phyloP scores from a whole-genome alignment of 371 early-diverging fungal genomes.

The Rhizopus stolonifer region DNA sequence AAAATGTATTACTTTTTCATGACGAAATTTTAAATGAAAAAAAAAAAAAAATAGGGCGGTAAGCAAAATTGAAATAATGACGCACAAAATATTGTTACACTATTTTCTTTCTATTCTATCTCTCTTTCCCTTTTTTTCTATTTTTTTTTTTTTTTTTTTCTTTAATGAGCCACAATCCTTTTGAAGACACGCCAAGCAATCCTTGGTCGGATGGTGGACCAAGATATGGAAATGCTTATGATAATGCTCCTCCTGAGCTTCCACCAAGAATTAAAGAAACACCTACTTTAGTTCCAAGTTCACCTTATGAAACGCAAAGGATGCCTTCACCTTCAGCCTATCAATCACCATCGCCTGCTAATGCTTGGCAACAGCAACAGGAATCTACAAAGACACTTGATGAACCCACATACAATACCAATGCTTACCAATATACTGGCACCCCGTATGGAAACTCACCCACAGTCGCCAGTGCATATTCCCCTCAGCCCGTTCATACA shows the following conservation, averaged over 20 bases:
- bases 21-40: neutral
- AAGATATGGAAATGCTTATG: constrained; percentile 29
- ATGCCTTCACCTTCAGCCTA: constrained; percentile 39
- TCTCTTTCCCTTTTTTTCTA: neutral
- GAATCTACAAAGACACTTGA: constrained; percentile 28
- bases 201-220: constrained; percentile 6
- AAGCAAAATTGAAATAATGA: neutral
- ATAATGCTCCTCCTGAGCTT: constrained; percentile 18
- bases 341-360: constrained; percentile 13
- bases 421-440: constrained; percentile 31
- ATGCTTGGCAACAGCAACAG: constrained; percentile 25
- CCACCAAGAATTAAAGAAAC: constrained; percentile 16
- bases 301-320: constrained; percentile 22
- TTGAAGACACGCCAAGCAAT: constrained; percentile 5
- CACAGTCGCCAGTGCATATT: constrained; percentile 20
- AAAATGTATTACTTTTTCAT: constrained; percentile 1
- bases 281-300: constrained; percentile 1
- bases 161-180: constrained; percentile 10
- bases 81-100: neutral
- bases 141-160: constrained; percentile 1
- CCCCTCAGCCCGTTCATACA: constrained; percentile 2
- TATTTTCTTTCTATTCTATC: neutral
- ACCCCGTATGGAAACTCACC: constrained; percentile 25
- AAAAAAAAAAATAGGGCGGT: too few species aligned
- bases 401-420: constrained; percentile 9